Evolutionary conservation across 768 basidiomycete genomes (phyloP).

Genomic region (Rhodotorula toruloides): DNA sequence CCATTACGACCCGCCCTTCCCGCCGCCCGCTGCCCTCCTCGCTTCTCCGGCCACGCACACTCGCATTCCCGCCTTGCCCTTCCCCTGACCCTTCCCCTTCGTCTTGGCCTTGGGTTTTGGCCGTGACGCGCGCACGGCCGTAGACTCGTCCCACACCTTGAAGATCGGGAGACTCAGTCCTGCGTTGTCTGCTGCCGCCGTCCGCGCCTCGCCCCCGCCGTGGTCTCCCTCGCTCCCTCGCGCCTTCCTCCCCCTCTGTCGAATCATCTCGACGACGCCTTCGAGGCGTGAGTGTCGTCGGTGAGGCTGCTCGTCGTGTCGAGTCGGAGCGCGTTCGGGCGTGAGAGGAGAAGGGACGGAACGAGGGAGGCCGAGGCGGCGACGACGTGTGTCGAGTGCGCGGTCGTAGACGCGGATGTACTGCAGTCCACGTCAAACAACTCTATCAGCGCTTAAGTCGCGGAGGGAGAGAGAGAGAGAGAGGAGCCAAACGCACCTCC

Average conservation of each 20-base stretch:
- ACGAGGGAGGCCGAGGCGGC: background rate
- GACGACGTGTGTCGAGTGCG: background rate
- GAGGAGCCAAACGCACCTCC: slow-evolving; percentile 9
- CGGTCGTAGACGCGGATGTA: slow-evolving; percentile 11
- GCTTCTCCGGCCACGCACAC: no score
- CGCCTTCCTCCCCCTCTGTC: background rate
- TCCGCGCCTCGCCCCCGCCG: background rate
- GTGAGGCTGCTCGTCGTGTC: no score
- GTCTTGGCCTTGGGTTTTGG: background rate
- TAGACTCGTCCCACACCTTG: background rate
- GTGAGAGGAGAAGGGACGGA: background rate
- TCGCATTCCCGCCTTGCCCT: background rate
- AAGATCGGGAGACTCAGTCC: background rate
- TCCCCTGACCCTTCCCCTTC: no score
- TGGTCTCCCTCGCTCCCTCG: background rate
- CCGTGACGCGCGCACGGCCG: no score
- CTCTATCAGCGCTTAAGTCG: background rate
- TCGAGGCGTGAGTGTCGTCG: background rate
- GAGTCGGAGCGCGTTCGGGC: no score
- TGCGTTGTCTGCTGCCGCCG: background rate
- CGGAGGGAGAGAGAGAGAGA: no score
- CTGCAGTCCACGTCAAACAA: background rate
- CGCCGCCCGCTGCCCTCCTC: no score
- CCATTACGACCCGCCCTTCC: no score
- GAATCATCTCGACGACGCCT: background rate